phyloP scores from a whole-genome alignment of 352 stramenopile genomes.

The Phytophthora idaei region DNA sequence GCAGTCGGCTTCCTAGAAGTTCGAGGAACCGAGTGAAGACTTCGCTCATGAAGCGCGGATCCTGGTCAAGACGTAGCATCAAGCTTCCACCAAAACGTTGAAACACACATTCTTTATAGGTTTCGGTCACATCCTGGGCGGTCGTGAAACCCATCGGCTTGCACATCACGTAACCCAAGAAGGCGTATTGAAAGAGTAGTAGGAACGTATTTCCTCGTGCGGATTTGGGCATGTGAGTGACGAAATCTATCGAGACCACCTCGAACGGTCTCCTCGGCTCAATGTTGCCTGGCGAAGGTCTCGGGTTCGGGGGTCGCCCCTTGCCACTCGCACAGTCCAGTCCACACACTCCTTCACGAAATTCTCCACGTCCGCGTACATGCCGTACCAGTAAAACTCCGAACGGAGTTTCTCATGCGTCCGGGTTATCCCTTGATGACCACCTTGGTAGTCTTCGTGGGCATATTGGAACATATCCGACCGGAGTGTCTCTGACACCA shows the following conservation, averaged over 20 bases:
- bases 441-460: neutral
- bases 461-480: slow-evolving; percentile 4
- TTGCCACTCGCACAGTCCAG: neutral
- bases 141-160: neutral
- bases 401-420: slow-evolving; percentile 14
- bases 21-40: slow-evolving; percentile 5
- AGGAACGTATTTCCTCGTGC: too few species aligned
- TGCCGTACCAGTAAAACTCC: slow-evolving; percentile 7
- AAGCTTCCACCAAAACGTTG: neutral
- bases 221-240: too few species aligned
- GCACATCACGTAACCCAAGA: neutral
- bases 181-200: too few species aligned
- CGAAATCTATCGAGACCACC: too few species aligned
- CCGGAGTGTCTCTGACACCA: neutral
- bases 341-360: neutral
- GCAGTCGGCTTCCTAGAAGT: slow-evolving; percentile 2
- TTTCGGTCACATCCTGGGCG: neutral
- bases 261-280: neutral
- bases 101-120: neutral
- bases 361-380: neutral
- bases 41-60: neutral
- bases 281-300: neutral
- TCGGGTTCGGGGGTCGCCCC: neutral
- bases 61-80: too few species aligned
- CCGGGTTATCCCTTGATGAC: slow-evolving; percentile 11